Evolutionary conservation across 2,329 filamentous ascomycete species (phyloP).

Genomic region (Colletotrichum agaves): DNA sequence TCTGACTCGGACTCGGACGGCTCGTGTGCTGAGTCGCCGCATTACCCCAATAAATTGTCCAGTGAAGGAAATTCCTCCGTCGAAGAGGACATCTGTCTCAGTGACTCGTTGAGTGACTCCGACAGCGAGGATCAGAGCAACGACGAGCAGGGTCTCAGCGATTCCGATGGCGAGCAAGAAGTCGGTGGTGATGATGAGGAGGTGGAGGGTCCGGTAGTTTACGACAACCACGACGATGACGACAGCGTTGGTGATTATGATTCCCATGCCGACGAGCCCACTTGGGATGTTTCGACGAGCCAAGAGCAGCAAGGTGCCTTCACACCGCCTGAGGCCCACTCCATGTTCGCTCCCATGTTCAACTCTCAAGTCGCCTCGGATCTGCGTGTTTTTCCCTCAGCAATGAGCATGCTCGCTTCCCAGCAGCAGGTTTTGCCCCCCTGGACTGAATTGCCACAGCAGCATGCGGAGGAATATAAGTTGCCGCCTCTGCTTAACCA

Average conservation of each 20-base stretch:
- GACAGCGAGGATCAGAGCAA: constrained; percentile 46
- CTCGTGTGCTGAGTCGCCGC: background rate
- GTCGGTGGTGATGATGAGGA: background rate
- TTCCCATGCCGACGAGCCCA: background rate
- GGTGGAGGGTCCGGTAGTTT: background rate
- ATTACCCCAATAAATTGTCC: constrained; percentile 12
- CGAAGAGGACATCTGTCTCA: constrained; percentile 29
- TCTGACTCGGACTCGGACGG: constrained; percentile 11
- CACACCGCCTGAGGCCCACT: too few species aligned
- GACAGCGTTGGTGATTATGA: background rate
- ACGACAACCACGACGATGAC: background rate
- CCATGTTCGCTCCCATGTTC: too few species aligned
- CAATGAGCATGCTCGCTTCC: background rate
- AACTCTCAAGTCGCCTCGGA: too few species aligned
- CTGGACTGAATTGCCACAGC: background rate
- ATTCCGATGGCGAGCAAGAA: constrained; percentile 4
- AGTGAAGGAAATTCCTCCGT: background rate
- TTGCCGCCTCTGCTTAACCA: constrained; percentile 3
- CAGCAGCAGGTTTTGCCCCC: background rate
- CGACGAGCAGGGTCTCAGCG: constrained; percentile 41
- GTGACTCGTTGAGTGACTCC: constrained; percentile 19
- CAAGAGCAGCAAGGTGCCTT: too few species aligned
- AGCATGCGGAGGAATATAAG: background rate
- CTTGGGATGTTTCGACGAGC: background rate
- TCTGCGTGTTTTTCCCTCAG: too few species aligned